These are phyloP conservation scores for Pichia sporocuriosa DNA, from an alignment of 805 yeast genomes.

Conservation along the genomic window DNA sequence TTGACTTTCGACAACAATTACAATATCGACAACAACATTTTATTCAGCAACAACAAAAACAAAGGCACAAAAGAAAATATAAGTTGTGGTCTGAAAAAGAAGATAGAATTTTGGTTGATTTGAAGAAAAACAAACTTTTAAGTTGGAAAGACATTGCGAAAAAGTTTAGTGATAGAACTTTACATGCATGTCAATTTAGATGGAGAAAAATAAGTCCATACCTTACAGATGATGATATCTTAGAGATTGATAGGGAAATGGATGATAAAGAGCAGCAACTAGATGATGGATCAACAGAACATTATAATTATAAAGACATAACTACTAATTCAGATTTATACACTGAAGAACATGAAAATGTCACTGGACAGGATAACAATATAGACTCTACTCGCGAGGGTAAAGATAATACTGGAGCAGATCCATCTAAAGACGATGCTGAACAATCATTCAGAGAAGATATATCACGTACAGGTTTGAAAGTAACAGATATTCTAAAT, in stretches of 20 bases:
- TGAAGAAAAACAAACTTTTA: conserved; percentile 6
- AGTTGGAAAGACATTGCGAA: conserved; percentile 15
- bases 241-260: background rate
- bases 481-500: background rate
- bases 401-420: background rate
- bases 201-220: conserved; percentile 14
- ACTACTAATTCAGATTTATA: too few species aligned
- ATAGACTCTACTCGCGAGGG: too few species aligned
- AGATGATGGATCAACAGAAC: background rate
- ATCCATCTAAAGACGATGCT: too few species aligned
- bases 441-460: background rate
- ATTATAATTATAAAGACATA: too few species aligned
- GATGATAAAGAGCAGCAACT: background rate
- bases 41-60: background rate
- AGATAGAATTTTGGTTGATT: conserved; percentile 9
- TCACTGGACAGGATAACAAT: too few species aligned
- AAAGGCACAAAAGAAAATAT: conserved; percentile 8
- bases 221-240: background rate
- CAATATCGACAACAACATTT: background rate
- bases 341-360: too few species aligned
- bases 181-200: conserved; percentile 17
- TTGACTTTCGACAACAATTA: background rate
- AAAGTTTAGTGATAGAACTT: conserved; percentile 12
- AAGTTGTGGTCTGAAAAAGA: conserved; percentile 15
- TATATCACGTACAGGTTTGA: background rate